phyloP scores from a whole-genome alignment of 148 eudicot genomes.

The Persicaria tinctoria region DNA sequence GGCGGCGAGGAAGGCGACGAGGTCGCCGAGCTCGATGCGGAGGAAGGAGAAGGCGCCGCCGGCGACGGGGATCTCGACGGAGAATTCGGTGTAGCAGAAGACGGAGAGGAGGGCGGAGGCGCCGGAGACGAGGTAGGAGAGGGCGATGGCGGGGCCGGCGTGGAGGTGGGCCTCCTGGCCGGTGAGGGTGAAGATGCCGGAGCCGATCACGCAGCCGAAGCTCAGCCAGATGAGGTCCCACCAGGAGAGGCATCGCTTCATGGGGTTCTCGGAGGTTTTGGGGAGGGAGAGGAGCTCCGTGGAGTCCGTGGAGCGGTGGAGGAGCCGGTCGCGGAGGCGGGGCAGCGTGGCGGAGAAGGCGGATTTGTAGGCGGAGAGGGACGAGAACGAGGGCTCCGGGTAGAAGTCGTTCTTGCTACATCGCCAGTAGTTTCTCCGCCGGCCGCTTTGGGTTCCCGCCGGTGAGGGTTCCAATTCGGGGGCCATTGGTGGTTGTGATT shows the following conservation, averaged over 20 bases:
- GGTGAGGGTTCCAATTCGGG: too few species aligned
- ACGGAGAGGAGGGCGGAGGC: conserved; percentile 60
- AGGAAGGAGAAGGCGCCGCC: conserved; percentile 84
- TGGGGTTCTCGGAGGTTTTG: conserved; percentile 32
- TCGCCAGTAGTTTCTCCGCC: too few species aligned
- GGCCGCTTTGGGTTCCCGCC: too few species aligned
- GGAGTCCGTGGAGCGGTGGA: conserved; percentile 49
- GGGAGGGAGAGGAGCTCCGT: conserved; percentile 33
- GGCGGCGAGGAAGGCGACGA: conserved; percentile 77
- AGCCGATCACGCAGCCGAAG: conserved; percentile 83
- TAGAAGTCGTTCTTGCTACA: too few species aligned
- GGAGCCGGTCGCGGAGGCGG: conserved; percentile 51
- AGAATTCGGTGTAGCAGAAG: conserved; percentile 79
- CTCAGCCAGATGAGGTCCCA: conserved; percentile 79
- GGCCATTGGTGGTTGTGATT: too few species aligned
- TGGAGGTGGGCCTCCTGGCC: conserved; percentile 65
- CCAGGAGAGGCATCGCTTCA: conserved; percentile 58
- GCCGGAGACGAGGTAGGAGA: conserved; percentile 44
- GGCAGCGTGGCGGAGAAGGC: conserved; percentile 34
- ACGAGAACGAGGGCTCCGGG: too few species aligned
- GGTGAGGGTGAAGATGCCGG: conserved; percentile 70
- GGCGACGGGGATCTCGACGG: conserved; percentile 83
- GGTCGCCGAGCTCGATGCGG: conserved; percentile 73
- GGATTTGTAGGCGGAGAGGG: too few species aligned
- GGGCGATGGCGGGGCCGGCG: conserved; percentile 69